Base-by-base conservation (phyloP, 495 filamentous ascomycete species). In the Xylaria castorea region DNA sequence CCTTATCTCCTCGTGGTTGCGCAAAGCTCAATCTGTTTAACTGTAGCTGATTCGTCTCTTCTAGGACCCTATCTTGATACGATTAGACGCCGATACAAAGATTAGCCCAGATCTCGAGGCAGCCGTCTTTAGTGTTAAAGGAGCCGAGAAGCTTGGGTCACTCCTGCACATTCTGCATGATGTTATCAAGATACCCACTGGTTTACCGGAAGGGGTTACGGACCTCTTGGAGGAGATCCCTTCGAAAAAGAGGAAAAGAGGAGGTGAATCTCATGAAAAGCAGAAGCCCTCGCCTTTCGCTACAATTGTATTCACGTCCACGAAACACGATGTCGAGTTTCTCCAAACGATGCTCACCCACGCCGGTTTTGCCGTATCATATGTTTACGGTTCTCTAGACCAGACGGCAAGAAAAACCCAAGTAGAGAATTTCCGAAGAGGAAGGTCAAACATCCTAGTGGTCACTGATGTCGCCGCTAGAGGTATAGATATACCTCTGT, bases 271-370 rank as follows among this genome's bases (percentile, higher is more conserved):
- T 30, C 87, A 88, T 60, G 82, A 74, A 7, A 80, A 78, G 50
- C 83, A 85, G 38, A 90, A 90, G 65, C 91, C 92, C 4, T 92
- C 91, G 0, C 84, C 89, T 58, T 89, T 97, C 79, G 97, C 96
- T 0, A 99, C 96, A 0, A 97, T 99, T 71, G 83, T 99, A 20
- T 99, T 99, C 80, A 88, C 92, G 1, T 94, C 96, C 9, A 98
- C 96, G 0, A 98, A 98, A 76, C 95, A 98, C 81, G 94, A 98
- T 75, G 96, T 99, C n/a, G 96, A 99, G 76, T 98, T 97, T 80
- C 81, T 99, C 8, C 89, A 92, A 40, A 85, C 87, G 34, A 83
- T 99, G 22, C 85, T 98, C 3, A 80, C 84, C 22, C 83, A 90
- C 50, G 88, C 92, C 25, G 95, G 94, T 6, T 99, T 94, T 81